Base-by-base conservation (phyloP, 345 rosid species). In the Nephelium lappaceum region DNA sequence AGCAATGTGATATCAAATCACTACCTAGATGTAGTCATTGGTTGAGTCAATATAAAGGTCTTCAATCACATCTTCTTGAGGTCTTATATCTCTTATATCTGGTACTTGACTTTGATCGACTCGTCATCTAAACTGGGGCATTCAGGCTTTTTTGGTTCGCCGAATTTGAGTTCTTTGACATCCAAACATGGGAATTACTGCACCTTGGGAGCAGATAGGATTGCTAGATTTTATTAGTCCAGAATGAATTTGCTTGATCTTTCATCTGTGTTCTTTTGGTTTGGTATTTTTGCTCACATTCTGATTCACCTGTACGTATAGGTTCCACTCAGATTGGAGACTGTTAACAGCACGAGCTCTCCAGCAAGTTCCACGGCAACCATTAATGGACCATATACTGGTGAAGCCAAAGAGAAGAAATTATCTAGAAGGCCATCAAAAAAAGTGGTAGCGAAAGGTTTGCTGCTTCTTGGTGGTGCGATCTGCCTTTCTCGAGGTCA, bases 401-500 rank as follows among this genome's bases (percentile, higher is more conserved):
- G 72, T 51, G 87, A 82, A 77, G 71, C 67, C 60, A 80, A 77
- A 75, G 78, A 79, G 67, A 86, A 80, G 84, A 91, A 75, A 82
- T 57, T 89, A 45, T 63, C 72, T 69, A 86, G 87, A 81, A 84
- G 72, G 81, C 95, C 98, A 27, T 91, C 99, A 19, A 86, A 75
- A 88, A 91, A 89, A 81, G 65, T 83, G 31, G 76, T 93, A n/a
- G 92, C 91, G 18, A 91, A 91, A 31, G 80, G 97, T 81, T 65
- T 90, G 89, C 85, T 95, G 76, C 85, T 95, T 63, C 81, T 85
- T 67, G 99, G 98, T 10, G 95, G 95, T 51, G 87, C 84, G 15
- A 79, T 95, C 75, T 95, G 91, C 84, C 85, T 95, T 71, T 86
- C 97, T 21, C 91, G 92, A 15, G 95, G 94, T 72, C 91, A 86